Evolutionary conservation across 306 rosid species (phyloP).

Genomic region (Cercis canadensis): DNA sequence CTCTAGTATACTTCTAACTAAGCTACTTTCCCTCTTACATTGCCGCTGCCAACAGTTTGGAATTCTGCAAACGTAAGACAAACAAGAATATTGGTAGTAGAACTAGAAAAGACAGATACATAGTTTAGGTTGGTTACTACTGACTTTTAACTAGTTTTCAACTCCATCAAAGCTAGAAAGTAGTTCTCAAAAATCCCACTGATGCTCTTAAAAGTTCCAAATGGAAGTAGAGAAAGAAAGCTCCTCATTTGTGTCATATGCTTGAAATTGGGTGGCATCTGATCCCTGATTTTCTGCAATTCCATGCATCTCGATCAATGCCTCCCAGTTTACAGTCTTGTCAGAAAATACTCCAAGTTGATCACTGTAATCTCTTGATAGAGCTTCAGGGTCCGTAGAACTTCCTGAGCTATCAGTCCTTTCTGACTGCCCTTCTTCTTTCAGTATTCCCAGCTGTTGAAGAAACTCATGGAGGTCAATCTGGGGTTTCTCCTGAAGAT

Average conservation of each 20-base stretch:
- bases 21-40: slow-evolving; percentile 36
- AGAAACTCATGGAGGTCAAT: slow-evolving; percentile 97
- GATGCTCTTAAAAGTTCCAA: slow-evolving; percentile 70
- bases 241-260: slow-evolving; percentile 62
- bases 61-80: slow-evolving; percentile 32
- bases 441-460: slow-evolving; percentile 85
- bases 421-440: slow-evolving; percentile 53
- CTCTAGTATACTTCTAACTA: slow-evolving; percentile 18
- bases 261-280: slow-evolving; percentile 52
- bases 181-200: slow-evolving; percentile 21
- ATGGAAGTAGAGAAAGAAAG: slow-evolving; percentile 66
- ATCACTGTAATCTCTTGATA: slow-evolving; percentile 41
- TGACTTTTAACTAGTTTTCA: slow-evolving; percentile 26
- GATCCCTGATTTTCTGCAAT: slow-evolving; percentile 55
- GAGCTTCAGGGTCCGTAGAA: slow-evolving; percentile 52
- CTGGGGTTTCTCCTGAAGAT: slow-evolving; percentile 81
- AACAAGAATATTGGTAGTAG: slow-evolving; percentile 34
- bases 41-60: slow-evolving; percentile 33
- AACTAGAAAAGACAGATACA: slow-evolving; percentile 47
- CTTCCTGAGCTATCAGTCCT: slow-evolving; percentile 46
- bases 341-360: slow-evolving; percentile 65
- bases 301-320: slow-evolving; percentile 71
- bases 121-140: slow-evolving; percentile 29
- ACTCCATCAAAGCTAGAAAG: slow-evolving; percentile 29
- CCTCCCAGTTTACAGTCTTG: slow-evolving; percentile 76